Evolutionary conservation across 768 basidiomycete species (phyloP).

Genomic region (Dioszegia crocea): DNA sequence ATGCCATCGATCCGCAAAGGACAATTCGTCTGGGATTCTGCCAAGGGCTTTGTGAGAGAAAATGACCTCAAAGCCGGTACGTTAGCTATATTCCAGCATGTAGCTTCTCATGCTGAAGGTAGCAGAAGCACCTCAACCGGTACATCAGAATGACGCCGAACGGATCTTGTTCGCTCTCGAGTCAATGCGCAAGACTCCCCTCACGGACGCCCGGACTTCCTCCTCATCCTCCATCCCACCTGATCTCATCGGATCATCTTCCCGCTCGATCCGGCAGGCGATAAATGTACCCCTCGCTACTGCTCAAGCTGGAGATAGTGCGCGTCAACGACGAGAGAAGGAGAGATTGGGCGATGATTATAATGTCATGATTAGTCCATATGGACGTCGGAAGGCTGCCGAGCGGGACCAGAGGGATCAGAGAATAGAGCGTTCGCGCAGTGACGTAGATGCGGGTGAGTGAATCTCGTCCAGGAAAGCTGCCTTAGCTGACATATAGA

Average conservation of each 20-base stretch:
- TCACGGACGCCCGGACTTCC: conserved; percentile 23
- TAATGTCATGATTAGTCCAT: conserved; percentile 46
- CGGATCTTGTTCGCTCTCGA: conserved; percentile 42
- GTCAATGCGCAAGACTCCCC: conserved; percentile 36
- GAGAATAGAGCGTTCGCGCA: conserved; percentile 11
- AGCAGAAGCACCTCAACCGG: conserved; percentile 21
- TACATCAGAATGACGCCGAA: conserved; percentile 38
- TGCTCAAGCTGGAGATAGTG: conserved; percentile 35
- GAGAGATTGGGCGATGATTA: conserved; percentile 29
- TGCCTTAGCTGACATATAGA: background rate
- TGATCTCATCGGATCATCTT: conserved; percentile 32
- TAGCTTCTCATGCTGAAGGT: background rate
- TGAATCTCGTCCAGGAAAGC: background rate
- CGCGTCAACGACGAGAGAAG: conserved; percentile 26
- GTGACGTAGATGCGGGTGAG: conserved; percentile 13
- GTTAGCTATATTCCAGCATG: conserved; percentile 6
- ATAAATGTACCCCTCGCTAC: conserved; percentile 42
- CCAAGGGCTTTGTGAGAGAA: conserved; percentile 40
- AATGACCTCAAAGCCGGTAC: conserved; percentile 29
- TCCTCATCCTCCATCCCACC: conserved; percentile 9
- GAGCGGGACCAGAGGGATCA: conserved; percentile 26
- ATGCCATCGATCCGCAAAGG: conserved; percentile 34
- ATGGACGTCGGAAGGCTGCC: conserved; percentile 32
- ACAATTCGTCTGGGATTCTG: conserved; percentile 39
- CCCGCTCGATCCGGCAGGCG: conserved; percentile 33